Base-by-base conservation (phyloP, 1,139 yeast species). In the Schwanniomyces etchellsii region DNA sequence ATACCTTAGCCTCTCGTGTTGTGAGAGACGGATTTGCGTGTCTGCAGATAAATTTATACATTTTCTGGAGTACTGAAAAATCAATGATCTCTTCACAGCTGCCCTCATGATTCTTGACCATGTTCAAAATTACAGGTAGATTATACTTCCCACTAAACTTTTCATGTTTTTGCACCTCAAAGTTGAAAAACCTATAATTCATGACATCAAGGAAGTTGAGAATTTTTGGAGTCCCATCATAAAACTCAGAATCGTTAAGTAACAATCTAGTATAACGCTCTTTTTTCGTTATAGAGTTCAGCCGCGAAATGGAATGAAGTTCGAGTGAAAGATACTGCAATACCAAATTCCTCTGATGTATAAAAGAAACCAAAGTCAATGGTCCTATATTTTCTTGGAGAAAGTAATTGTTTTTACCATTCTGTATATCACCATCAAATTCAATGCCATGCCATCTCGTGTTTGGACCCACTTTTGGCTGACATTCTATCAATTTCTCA, bases 271-370 rank as follows among this genome's bases (percentile, higher is more conserved):
- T 60, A 41, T 81, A 81, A 16, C 66, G 60, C 15, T 69, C 64
- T 16, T 75, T 71, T 38, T 78, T 66, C 1, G 82, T 66, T 2
- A 71, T 54, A 0, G 85, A 71, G 2, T 77, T 75, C 44, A 47
- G 12, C 26, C 34, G 43, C 2, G 80, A 68, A n/a, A 77, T 64
- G 34, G 69, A 69, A 46, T 82, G 88, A 20, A 86, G 63, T 41
- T 85, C 93, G 35, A 81, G 56, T n/a, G 91, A 74, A 33, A 85
- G 56, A 43, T 78, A 77, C 40, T 81, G 84, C 20, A 85, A 58
- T 5, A 81, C 58, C 16, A 69, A 60, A 28, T 77, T 71, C 47
- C 95, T 69, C 41, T 77, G 81, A 27, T 63, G 68, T 35, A 81
- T 67, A 43, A 84, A 82, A 1, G 78, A 64, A 27, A 77, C 60